Conservation (phyloP, 495 filamentous ascomycete genomes). For the Aspergillus diversus region DNA sequence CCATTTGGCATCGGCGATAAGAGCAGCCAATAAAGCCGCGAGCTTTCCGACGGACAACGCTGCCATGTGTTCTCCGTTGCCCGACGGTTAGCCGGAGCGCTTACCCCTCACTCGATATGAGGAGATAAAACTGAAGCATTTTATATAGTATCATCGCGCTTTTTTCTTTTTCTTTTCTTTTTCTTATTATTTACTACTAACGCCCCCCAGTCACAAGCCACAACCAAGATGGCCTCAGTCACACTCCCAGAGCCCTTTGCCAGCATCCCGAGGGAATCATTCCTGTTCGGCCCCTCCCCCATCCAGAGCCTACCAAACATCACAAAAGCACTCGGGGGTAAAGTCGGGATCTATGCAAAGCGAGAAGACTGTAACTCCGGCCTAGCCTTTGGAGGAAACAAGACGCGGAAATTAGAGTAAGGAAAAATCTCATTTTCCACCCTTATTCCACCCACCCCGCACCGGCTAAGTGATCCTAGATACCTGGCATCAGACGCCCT, state of each 20-base stretch:
- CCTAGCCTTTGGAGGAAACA: conserved; percentile 68
- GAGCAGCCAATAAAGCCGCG: background rate
- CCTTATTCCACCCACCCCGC: background rate
- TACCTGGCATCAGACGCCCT: conserved; percentile 26
- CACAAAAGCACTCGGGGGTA: conserved; percentile 48
- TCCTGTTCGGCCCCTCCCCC: conserved; percentile 16
- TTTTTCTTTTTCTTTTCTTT: background rate
- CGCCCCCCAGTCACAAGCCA: background rate
- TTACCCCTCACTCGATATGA: background rate
- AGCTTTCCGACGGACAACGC: background rate
- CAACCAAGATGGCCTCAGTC: background rate
- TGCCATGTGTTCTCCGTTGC: background rate
- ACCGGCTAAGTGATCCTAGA: background rate
- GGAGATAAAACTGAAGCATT: background rate
- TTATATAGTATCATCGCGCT: too few species aligned
- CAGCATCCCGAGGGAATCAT: conserved; percentile 12
- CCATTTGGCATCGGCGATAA: background rate
- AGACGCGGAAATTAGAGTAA: conserved; percentile 68
- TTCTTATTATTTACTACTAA: background rate
- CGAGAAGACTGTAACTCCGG: conserved; percentile 66
- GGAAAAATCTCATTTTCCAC: conserved; percentile 46
- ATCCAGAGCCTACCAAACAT: conserved; percentile 30
- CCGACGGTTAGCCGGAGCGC: background rate
- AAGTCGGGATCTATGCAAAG: conserved; percentile 62
- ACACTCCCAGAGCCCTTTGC: conserved; percentile 13